These are phyloP conservation scores for Lentinula boryana DNA, from an alignment of 768 basidiomycete genomes.

Conservation along the genomic window DNA sequence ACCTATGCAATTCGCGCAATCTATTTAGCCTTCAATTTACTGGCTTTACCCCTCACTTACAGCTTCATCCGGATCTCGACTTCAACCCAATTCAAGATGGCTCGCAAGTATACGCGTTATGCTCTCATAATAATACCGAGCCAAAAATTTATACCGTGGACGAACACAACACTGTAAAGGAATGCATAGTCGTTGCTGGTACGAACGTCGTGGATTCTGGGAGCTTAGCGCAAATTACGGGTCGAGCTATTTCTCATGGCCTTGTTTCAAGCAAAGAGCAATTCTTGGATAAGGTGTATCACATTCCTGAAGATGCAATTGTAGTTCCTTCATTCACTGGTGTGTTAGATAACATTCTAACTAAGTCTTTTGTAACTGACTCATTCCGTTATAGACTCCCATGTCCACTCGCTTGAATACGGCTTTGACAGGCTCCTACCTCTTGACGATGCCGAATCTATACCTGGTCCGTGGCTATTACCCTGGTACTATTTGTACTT, in stretches of 20 bases:
- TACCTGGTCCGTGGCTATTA: background rate
- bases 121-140: background rate
- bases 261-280: background rate
- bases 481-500: background rate
- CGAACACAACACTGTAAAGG: background rate
- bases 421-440: constrained; percentile 1
- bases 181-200: background rate
- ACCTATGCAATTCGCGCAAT: background rate
- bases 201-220: constrained; percentile 2
- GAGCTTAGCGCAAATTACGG: background rate
- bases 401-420: constrained; percentile 4
- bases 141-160: constrained; percentile 2
- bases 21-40: background rate
- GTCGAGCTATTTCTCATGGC: background rate
- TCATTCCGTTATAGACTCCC: background rate
- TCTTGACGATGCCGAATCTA: constrained; percentile 3
- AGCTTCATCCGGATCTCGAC: background rate
- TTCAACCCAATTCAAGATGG: background rate
- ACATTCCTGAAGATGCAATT: background rate
- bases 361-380: background rate
- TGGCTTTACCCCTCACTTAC: background rate
- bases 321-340: constrained; percentile 2
- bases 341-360: background rate
- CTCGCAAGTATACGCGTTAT: background rate
- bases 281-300: background rate